Base-by-base conservation (phyloP, 768 basidiomycete genomes). In the Lactarius indigo region DNA sequence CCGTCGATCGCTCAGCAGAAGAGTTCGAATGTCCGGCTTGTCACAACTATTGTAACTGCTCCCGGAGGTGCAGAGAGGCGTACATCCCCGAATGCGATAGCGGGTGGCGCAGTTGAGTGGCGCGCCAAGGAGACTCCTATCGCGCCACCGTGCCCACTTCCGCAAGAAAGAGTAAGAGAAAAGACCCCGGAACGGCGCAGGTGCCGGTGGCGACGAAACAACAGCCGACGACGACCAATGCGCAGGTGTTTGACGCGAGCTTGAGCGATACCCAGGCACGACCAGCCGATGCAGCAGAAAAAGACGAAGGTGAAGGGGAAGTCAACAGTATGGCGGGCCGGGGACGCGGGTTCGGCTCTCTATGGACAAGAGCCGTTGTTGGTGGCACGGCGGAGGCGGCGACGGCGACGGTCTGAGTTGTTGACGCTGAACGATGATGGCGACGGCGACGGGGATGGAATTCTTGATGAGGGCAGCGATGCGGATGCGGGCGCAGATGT, bases 21-120 rank as follows among this genome's bases (percentile, higher is more conserved):
- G 37, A 54, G 10, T 81, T 80, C 61, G 63, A 70, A 26, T 87
- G 86, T 69, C 85, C 86, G 0, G 68, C 30, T 20, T 87, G 85
- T 70, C 69, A 72, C 5, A 70, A 75, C 10, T 79, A 68, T 13
- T 87, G 85, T 74, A 84, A 81, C 0, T 86, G 85, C 69, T 76
- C 80, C 18, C 68, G 72, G 30, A 78, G 68, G 64, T 78, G 85
- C 5, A 83, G 84, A 7, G 85, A 83, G 59, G 68, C 72, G 15
- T 85, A 84, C 64, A 64, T 84, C 10, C 74, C 78, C 9, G 74
- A 74, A 69, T 68, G 74, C 50, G 69, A 69, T 1, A 73, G 68
- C 3, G 74, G 73, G 5, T 64, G 55, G 65, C 59, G 68, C 5
- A 59, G 35, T 33, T 67, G 61, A 62, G 1, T 61, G 26, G 47